Evolutionary conservation across 2,329 filamentous ascomycete species (phyloP).

Genomic region (Cephalotrichum gorgonifer): DNA sequence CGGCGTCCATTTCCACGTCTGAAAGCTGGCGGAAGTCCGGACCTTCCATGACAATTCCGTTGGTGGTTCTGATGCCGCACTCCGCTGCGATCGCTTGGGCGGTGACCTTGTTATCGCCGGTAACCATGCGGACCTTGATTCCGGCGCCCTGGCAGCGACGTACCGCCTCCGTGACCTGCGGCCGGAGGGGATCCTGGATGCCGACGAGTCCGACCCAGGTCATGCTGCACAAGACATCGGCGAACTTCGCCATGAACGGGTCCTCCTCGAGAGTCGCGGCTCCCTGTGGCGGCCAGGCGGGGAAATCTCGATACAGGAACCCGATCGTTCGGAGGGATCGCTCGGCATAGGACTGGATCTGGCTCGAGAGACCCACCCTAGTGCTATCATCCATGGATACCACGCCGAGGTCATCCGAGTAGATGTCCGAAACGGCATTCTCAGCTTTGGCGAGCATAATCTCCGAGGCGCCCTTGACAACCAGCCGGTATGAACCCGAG

Average conservation of each 20-base stretch:
- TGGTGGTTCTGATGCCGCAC: constrained; percentile 52
- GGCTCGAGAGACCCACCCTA: constrained; percentile 37
- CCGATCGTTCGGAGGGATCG: constrained; percentile 68
- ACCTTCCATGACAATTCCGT: constrained; percentile 57
- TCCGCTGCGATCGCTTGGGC: constrained; percentile 55
- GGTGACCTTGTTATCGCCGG: constrained; percentile 41
- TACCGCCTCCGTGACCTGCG: constrained; percentile 49
- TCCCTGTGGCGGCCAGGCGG: neutral
- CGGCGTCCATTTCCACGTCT: constrained; percentile 38
- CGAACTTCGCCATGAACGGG: constrained; percentile 25
- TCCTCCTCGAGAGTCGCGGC: constrained; percentile 28
- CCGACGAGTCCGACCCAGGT: constrained; percentile 60
- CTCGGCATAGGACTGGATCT: constrained; percentile 50
- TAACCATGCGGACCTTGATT: constrained; percentile 53
- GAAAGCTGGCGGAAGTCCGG: constrained; percentile 49
- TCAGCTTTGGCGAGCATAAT: constrained; percentile 29
- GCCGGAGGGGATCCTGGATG: constrained; percentile 53
- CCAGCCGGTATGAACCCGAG: constrained; percentile 30
- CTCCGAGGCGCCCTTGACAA: constrained; percentile 47
- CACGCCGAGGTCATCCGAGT: constrained; percentile 17
- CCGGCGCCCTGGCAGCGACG: constrained; percentile 49
- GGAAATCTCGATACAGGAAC: constrained; percentile 65
- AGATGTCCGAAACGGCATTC: constrained; percentile 25
- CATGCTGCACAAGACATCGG: constrained; percentile 38
- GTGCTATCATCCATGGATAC: constrained; percentile 33